These are phyloP conservation scores for Quercus alba DNA, from an alignment of 306 rosid genomes.

Conservation along the genomic window DNA sequence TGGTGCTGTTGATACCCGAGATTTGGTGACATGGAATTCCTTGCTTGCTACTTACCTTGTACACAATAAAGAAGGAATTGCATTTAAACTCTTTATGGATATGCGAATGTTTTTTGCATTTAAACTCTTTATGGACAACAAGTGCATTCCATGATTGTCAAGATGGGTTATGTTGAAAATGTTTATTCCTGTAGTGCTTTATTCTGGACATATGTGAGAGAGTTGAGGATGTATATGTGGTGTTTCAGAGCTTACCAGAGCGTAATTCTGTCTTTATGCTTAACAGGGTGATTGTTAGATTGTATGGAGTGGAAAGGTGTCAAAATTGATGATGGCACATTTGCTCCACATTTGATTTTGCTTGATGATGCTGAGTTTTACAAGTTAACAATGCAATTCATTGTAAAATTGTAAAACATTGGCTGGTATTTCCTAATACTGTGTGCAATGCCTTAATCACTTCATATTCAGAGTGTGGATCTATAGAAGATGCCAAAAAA, in stretches of 20 bases:
- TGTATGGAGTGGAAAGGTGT: slow-evolving; percentile 56
- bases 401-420: slow-evolving; percentile 56
- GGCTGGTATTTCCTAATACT: slow-evolving; percentile 37
- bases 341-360: slow-evolving; percentile 68
- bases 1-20: slow-evolving; percentile 29
- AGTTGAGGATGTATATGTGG: slow-evolving; percentile 54
- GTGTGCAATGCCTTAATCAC: slow-evolving; percentile 69
- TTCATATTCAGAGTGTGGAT: slow-evolving; percentile 69
- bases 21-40: slow-evolving; percentile 78
- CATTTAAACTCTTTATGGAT: slow-evolving; percentile 47
- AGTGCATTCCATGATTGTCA: slow-evolving; percentile 54
- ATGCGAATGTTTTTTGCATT: too few relatives aligned
- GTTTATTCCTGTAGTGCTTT: slow-evolving; percentile 69
- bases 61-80: slow-evolving; percentile 48
- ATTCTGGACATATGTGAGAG: slow-evolving; percentile 72
- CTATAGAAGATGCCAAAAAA: slow-evolving; percentile 59
- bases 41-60: slow-evolving; percentile 65
- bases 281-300: slow-evolving; percentile 45
- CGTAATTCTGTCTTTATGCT: slow-evolving; percentile 48
- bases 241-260: slow-evolving; percentile 43
- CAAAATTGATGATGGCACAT: slow-evolving; percentile 60
- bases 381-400: slow-evolving; percentile 48
- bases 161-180: slow-evolving; percentile 45
- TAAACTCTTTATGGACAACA: slow-evolving; percentile 38
- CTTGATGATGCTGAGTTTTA: slow-evolving; percentile 50